Conservation (phyloP, 345 rosid genomes). For the Hibiscus tridactylites region DNA sequence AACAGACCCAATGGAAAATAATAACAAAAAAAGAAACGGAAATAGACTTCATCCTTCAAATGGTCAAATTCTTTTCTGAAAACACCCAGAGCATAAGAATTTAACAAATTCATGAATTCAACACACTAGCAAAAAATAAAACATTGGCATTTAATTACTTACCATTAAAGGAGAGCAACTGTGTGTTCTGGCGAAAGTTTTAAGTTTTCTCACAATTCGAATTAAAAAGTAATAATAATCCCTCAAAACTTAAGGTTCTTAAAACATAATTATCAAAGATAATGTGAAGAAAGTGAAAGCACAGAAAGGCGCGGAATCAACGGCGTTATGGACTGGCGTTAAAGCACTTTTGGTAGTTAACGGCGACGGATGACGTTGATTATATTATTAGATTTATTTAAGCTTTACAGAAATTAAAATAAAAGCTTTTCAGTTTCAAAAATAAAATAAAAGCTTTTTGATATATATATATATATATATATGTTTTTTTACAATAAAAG, state of each 20-base stretch:
- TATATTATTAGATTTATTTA: too few relatives aligned
- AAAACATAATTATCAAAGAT: neutral
- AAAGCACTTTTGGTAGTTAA: neutral
- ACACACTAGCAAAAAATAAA: neutral
- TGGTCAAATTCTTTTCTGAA: conserved; percentile 12
- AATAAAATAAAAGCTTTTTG: too few relatives aligned
- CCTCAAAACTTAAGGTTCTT: conserved; percentile 15
- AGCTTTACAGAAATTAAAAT: too few relatives aligned
- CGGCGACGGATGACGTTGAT: too few relatives aligned
- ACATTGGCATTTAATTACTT: conserved; percentile 24
- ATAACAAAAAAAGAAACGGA: neutral
- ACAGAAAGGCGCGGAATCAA: conserved; percentile 8
- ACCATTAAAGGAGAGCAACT: conserved; percentile 17
- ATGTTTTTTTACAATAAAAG: too few relatives aligned
- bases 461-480: too few relatives aligned
- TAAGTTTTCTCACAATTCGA: conserved; percentile 4
- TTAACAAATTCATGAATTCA: neutral
- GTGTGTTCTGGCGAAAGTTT: neutral
- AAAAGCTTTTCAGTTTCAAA: too few relatives aligned
- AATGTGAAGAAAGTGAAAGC: conserved; percentile 1
- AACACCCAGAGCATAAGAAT: neutral
- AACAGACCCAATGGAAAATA: neutral
- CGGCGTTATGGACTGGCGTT: conserved; percentile 32
- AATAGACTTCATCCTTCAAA: conserved; percentile 12
- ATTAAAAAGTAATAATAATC: conserved; percentile 10